Conservation (phyloP, 371 early-diverging fungal genomes). For the Actinomortierella wolfii region DNA sequence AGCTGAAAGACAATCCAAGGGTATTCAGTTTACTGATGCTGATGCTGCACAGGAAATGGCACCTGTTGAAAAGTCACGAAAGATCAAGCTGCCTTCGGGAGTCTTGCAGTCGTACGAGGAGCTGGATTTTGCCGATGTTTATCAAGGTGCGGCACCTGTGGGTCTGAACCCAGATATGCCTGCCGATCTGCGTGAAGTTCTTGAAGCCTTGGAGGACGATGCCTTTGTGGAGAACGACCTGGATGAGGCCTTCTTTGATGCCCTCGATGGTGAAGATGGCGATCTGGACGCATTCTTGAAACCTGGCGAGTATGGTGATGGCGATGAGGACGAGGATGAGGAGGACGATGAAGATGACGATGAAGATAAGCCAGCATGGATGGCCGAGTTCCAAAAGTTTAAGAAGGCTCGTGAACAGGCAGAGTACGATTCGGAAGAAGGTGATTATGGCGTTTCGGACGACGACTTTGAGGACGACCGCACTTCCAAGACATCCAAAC, state of each 20-base stretch:
- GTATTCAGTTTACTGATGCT: slow-evolving; percentile 39
- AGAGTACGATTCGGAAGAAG: slow-evolving; percentile 39
- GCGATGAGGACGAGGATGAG: slow-evolving; percentile 49
- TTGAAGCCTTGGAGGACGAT: slow-evolving; percentile 93
- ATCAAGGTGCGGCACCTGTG: slow-evolving; percentile 48
- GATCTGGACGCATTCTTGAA: slow-evolving; percentile 44
- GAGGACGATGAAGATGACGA: slow-evolving; percentile 56
- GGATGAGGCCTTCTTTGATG: slow-evolving; percentile 80
- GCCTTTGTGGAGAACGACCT: slow-evolving; percentile 77
- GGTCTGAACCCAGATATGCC: slow-evolving; percentile 84
- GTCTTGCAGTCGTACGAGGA: slow-evolving; percentile 75
- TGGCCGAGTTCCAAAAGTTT: slow-evolving; percentile 74
- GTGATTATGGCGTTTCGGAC: slow-evolving; percentile 48
- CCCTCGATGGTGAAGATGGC: slow-evolving; percentile 53
- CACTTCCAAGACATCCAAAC: slow-evolving; percentile 13
- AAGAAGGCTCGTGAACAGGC: slow-evolving; percentile 26
- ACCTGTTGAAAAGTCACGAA: slow-evolving; percentile 33
- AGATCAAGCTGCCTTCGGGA: slow-evolving; percentile 70
- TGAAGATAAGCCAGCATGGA: slow-evolving; percentile 58
- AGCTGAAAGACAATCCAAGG: slow-evolving; percentile 29
- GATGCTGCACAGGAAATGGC: slow-evolving; percentile 34
- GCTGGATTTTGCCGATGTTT: slow-evolving; percentile 51
- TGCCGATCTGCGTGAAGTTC: slow-evolving; percentile 78
- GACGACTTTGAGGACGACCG: slow-evolving; percentile 26
- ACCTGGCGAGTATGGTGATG: slow-evolving; percentile 52